Evolutionary conservation across 345 rosid genomes (phyloP), one percentile per base, ranked within the genome.

Genomic region (Erucastrum elatum): DNA sequence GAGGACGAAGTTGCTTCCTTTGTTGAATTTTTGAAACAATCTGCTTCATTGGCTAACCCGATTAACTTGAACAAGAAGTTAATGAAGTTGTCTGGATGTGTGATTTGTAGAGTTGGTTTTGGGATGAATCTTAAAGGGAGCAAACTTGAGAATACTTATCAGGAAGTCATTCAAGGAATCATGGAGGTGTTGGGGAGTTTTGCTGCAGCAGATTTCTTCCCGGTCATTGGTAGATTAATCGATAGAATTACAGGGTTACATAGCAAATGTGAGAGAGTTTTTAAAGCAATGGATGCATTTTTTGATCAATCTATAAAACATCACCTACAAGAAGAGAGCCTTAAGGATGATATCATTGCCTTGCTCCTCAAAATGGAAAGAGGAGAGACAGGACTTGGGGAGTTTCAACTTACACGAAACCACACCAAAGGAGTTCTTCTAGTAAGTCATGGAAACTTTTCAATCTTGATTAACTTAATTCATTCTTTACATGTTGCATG

Each of bases 341-440:
- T 33, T 1, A 73, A 77, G 0, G 77, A 84, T 31, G 91, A 87
- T 83, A 70, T 88, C 66, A 80, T 88, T 12, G 88, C 77, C 13
- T 84, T 87, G 61, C 77, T 87, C 61, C 78, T 86, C 13, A 63
- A 70, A 37, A 77, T 85, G 34, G 81, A 78, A 30, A 72, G 63
- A 35, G 89, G 84, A 16, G 68, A 77, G 72, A 55, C 2, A 3
- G 75, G 74, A 37, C 59, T 66, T 11, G 78, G 77, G 10, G 71
- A 15, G 44, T 49, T 56, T 60, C 73, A 37, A 81, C 74, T 82
- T 70, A 81, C 82, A 1, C 77, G 84, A 74, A 77, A 82, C 41
- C 85, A 87, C 72, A 82, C 87, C 17, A 84, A 85, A 82, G 89
- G 85, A 27, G 61, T 85, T 3, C 84, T 88, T 53, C 5, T 85